Evolutionary conservation across 345 rosid species (phyloP), one percentile per base, ranked within the genome.

Genomic region (Passiflora organensis): DNA sequence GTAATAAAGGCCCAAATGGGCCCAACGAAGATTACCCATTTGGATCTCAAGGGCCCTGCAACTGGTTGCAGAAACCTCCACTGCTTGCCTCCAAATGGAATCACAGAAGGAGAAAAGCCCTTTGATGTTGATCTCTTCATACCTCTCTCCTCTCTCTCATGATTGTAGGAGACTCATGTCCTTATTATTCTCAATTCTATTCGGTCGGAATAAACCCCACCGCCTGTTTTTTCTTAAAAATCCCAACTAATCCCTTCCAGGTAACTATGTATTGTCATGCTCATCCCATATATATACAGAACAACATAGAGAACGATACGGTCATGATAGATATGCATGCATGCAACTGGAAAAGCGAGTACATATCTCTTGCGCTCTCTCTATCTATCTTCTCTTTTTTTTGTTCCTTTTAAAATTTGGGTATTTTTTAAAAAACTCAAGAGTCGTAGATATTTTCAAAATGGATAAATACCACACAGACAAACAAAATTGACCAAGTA

Each of bases 1-100:
- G 58, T 41, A 56, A 59, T 58, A 63, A 70, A 66, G 66, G 62
- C 70, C 60, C 43, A 11, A 66, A 50, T 47, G 68, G 66, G 65
- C 55, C 62, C 78, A 58, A 25, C 12, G 14, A 6, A 46, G 67
- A 23, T 55, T 2, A 68, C 16, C 28, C 51, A 59, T 22, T 42
- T 56, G 42, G 65, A 60, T 56, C 53, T 48, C 51, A 42, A 53
- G 66, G 73, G 69, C 64, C 75, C 66, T 41, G n/a, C 6, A 36
- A 24, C 24, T 25, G 14, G 16, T 1, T 23, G 49, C 21, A 2
- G 21, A 38, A 15, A 22, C 38, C 48, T n/a, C 53, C 32, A 32
- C 36, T 41, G 39, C 43, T 28, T 49, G 56, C 39, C 65, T 42
- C 22, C 38, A 32, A 64, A 37, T 44, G 41, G 59, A 60, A 14